These are phyloP conservation scores for Aristolochia californica DNA, from an alignment of 164 flowering plant species.

Conservation along the genomic window DNA sequence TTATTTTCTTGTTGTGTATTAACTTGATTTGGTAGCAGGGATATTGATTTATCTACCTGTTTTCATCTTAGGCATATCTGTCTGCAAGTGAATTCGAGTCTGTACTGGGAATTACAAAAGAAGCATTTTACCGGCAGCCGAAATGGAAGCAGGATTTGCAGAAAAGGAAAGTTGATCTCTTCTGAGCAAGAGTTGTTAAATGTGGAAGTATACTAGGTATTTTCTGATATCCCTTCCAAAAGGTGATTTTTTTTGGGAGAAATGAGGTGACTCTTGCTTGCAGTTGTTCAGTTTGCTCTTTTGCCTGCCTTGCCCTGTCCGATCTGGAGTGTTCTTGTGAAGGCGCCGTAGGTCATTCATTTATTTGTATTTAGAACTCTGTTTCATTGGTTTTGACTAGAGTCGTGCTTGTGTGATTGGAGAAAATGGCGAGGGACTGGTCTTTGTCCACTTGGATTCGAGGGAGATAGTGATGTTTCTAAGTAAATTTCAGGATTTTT, in stretches of 20 bases:
- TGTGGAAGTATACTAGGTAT: background rate
- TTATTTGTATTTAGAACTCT: conserved; percentile 20
- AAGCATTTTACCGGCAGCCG: conserved; percentile 68
- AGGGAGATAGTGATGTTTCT: too few species aligned
- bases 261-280: background rate
- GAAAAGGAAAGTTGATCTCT: conserved; percentile 80
- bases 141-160: conserved; percentile 96
- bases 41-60: background rate
- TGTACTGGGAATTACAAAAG: conserved; percentile 67
- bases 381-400: conserved; percentile 1
- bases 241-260: too few species aligned
- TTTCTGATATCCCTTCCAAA: background rate
- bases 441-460: too few species aligned
- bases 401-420: background rate
- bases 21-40: background rate
- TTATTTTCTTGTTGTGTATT: background rate
- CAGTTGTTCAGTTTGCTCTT: conserved; percentile 8
- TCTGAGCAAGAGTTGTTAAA: conserved; percentile 20
- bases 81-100: conserved; percentile 67
- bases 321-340: conserved; percentile 8
- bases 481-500: too few species aligned
- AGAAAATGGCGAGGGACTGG: background rate
- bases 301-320: conserved; percentile 26
- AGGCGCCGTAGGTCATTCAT: conserved; percentile 31
- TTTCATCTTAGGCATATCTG: conserved; percentile 57